Evolutionary conservation across 805 yeast genomes (phyloP).

Genomic region (Kazachstania bromeliacearum): DNA sequence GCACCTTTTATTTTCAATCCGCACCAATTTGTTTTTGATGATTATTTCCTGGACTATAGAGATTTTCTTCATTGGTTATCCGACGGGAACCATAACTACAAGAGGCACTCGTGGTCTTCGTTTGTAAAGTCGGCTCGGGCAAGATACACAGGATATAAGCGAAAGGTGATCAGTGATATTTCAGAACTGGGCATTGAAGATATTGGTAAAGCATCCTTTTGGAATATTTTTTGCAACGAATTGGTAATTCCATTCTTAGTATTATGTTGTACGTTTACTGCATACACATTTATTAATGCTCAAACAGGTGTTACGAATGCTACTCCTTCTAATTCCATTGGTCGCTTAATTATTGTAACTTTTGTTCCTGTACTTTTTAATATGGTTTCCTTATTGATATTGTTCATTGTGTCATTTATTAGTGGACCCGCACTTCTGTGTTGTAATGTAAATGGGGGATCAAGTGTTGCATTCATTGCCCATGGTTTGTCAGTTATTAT

Average conservation of each 20-base stretch:
- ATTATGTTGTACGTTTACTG: slow-evolving; percentile 58
- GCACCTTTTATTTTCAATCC: slow-evolving; percentile 74
- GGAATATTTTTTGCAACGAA: slow-evolving; percentile 73
- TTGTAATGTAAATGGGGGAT: slow-evolving; percentile 39
- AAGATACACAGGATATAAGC: slow-evolving; percentile 84
- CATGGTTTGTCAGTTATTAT: slow-evolving; percentile 45
- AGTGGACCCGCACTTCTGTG: slow-evolving; percentile 41
- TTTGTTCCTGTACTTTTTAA: slow-evolving; percentile 40
- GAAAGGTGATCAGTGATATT: slow-evolving; percentile 53
- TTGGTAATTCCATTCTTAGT: slow-evolving; percentile 61
- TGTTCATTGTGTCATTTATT: slow-evolving; percentile 38
- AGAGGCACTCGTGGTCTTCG: slow-evolving; percentile 70
- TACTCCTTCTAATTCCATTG: slow-evolving; percentile 45
- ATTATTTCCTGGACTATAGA: slow-evolving; percentile 61
- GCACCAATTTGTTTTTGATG: slow-evolving; percentile 60
- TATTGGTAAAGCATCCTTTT: slow-evolving; percentile 64
- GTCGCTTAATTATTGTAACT: slow-evolving; percentile 49
- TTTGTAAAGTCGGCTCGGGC: slow-evolving; percentile 72
- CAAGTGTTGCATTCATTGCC: slow-evolving; percentile 45
- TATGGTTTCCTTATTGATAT: slow-evolving; percentile 19
- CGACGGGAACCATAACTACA: slow-evolving; percentile 64
- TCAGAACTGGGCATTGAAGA: slow-evolving; percentile 60
- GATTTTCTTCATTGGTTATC: slow-evolving; percentile 66
- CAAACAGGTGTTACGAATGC: slow-evolving; percentile 67
- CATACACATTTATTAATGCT: slow-evolving; percentile 73